phyloP scores from a whole-genome alignment of 139 green algal genomes.

The Chlamydomonas schloesseri region DNA sequence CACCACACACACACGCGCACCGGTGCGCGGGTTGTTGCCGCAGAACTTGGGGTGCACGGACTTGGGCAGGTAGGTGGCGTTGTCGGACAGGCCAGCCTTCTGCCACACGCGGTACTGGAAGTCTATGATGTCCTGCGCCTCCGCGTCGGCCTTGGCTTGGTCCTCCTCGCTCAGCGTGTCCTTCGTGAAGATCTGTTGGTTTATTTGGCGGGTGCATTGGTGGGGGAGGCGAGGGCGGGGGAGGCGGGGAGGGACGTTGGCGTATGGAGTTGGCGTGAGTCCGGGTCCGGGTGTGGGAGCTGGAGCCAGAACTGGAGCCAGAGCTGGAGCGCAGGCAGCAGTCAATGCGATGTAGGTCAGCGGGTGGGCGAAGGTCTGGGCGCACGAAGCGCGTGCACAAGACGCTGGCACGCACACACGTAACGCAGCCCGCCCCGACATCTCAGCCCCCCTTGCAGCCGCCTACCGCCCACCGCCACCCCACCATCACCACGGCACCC shows the following conservation, averaged over 20 bases:
- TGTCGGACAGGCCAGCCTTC: conserved; percentile 51
- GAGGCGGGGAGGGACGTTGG: too few species aligned
- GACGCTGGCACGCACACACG: too few species aligned
- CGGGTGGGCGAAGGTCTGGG: too few species aligned
- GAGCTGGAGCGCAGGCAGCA: too few species aligned
- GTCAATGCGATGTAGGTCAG: too few species aligned
- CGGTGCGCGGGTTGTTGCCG: conserved; percentile 55
- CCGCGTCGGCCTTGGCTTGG: neutral
- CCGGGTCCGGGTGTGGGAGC: too few species aligned
- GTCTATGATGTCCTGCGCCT: conserved; percentile 38
- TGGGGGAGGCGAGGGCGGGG: neutral
- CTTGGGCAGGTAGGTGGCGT: conserved; percentile 61
- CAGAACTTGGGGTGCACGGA: conserved; percentile 66
- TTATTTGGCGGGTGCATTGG: neutral
- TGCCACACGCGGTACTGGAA: conserved; percentile 37
- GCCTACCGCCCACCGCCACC: neutral
- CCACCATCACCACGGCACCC: neutral
- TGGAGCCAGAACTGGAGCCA: too few species aligned
- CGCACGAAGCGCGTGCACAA: too few species aligned
- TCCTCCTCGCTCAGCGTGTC: neutral
- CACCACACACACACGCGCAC: too few species aligned
- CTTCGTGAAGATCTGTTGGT: conserved; percentile 31
- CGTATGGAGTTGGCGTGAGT: neutral
- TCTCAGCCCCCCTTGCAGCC: too few species aligned
- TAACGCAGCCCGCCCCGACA: too few species aligned